Base-by-base conservation (phyloP, 306 rosid species). In the Corylus avellana region DNA sequence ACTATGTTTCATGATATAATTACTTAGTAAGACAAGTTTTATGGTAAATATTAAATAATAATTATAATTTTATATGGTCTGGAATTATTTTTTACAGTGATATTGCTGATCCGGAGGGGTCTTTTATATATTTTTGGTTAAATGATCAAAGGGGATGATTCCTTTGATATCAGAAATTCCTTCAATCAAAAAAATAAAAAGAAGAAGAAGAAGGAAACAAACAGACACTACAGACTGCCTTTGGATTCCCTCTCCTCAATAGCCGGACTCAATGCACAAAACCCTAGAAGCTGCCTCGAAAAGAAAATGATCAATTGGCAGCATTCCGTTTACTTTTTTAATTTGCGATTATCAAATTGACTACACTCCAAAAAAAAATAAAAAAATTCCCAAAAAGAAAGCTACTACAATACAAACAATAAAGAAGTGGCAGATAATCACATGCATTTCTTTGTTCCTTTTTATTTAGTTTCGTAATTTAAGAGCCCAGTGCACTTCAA, bases 161-260 rank as follows among this genome's bases (percentile, higher is more conserved):
- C 35, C 35, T 1, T 4, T 35, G 39, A 35, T 35, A 2, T 35
- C 4, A 35, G 39, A 37, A 37, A 35, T 3, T 12, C 14, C 46
- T 29, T 18, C 47, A 35, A 64, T 27, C 8, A 27, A 48, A 29
- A 18, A 1, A 12, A 49, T 1, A 49, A 42, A 4, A 49, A 49
- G 12, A 49, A 4, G 12, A 9, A 3, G 7, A 46, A 46, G 14
- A 9, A 3, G 5, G 53, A 49, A 49, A 49, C 53, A 63, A 16
- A 7, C 70, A 63, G 3, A 12, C 8, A 12, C 8, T 5, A 14
- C n/a, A 7, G n/a, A 12, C 9, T 1, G 39, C 62, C 79, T 69
- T 89, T 57, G 90, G 90, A 86, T 89, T 86, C 89, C 86, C 77
- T 68, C 37, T 53, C 27, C 64, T 5, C 20, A 57, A 59, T 57